Base-by-base conservation (phyloP, 352 stramenopile genomes). In the Globisporangium okanoganense region DNA sequence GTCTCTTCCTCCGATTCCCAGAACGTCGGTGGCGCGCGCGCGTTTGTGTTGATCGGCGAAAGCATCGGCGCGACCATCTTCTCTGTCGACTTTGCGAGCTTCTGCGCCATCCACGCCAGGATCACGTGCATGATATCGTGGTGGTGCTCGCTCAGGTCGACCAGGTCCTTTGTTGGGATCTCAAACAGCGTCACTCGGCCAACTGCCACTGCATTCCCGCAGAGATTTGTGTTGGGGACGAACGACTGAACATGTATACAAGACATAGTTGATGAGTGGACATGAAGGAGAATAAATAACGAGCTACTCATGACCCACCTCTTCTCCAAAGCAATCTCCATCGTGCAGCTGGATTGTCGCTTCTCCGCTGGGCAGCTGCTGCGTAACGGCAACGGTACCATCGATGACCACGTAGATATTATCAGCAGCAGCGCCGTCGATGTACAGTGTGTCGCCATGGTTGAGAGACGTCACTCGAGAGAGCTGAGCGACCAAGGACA, bases 121-220 rank as follows among this genome's bases (percentile, higher is more conserved):
- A 93, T 65, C 1, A 92, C 78, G 45, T 92, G 82, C 83, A 95
- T 90, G 31, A 95, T 82, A 43, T 95, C 85, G 22, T 85, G 70
- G 47, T 95, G 85, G 10, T 90, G 67, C 51, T 93, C 81, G 48
- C 83, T 90, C 50, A 93, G 63, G 50, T 93, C 85, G 14, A 91
- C 67, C 1, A 94, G 71, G 38, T 94, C 83, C 51, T 87, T 88
- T 0, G 82, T 86, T 16, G 79, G 69, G 56, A 94, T 90, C 53
- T 89, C 69, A 44, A 94, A 91, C 13, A 94, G 66, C 6, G 83
- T 88, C 20, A 71, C 76, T 54, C 79, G 73, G 5, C 80, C 78
- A 40, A 88, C 54, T 0, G 80, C 73, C 9, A 62, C 71, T 44
- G 72, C 79, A n/a, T 61, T 56, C 0, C 73, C 73, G 13, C 84